These are phyloP conservation scores for Colletotrichum sp. DNA, from an alignment of 2,329 filamentous ascomycete species.

Conservation along the genomic window DNA sequence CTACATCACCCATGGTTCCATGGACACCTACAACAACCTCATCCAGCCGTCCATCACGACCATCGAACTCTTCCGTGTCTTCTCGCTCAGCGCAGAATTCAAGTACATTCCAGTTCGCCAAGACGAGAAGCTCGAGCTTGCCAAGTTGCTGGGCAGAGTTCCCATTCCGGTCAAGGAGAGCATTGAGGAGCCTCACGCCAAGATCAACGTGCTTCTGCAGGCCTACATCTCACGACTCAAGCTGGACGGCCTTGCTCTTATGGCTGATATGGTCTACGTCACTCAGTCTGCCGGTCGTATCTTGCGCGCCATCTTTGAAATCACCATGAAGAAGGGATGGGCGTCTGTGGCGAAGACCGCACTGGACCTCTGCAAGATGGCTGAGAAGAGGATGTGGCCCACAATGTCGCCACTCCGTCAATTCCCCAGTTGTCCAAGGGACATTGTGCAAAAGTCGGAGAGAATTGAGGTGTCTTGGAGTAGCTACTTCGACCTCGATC, in stretches of 20 bases:
- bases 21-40: constrained; percentile 96
- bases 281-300: constrained; percentile 98
- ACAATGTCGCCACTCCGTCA: constrained; percentile 97
- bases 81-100: constrained; percentile 95
- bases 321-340: constrained; percentile 97
- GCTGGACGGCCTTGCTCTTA: constrained; percentile 90
- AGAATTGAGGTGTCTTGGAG: constrained; percentile 92
- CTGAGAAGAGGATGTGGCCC: constrained; percentile 99
- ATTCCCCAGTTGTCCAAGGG: constrained; percentile 80
- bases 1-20: constrained; percentile 95
- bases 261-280: constrained; percentile 99
- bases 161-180: constrained; percentile 97
- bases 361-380: constrained; percentile 97
- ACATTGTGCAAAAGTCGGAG: constrained; percentile 91
- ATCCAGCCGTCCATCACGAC: constrained; percentile 91
- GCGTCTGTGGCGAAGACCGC: constrained; percentile 90
- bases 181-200: constrained; percentile 94
- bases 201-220: constrained; percentile 97
- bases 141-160: constrained; percentile 86
- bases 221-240: constrained; percentile 96
- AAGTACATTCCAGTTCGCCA: constrained; percentile 98
- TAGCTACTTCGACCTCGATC: constrained; percentile 95
- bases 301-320: constrained; percentile 93
- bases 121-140: constrained; percentile 95
- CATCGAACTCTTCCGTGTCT: constrained; percentile 96